Evolutionary conservation across 2,329 filamentous ascomycete genomes (phyloP).

Genomic region (Ascosphaera pollenicola): DNA sequence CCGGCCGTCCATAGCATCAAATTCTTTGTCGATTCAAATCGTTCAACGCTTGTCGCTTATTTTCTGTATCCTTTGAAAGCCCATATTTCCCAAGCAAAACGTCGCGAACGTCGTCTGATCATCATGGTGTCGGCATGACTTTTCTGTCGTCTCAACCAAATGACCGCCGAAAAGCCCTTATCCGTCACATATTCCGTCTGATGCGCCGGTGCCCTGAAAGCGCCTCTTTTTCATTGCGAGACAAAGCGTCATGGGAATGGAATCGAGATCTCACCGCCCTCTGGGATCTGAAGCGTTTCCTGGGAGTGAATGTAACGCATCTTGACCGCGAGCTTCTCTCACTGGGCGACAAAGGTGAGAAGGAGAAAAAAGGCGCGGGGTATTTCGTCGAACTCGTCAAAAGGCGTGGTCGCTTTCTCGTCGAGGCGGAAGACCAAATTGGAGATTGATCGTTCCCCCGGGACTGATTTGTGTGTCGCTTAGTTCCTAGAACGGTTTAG

Average conservation of each 20-base stretch:
- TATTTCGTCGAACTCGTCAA: slow-evolving; percentile 10
- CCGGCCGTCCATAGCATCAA: not conserved
- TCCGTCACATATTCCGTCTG: not conserved
- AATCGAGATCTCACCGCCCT: slow-evolving; percentile 65
- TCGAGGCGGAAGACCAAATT: slow-evolving; percentile 16
- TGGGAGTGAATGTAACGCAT: slow-evolving; percentile 99
- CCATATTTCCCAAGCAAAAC: too few relatives aligned
- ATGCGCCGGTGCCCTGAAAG: not conserved
- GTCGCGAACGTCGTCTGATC: too few relatives aligned
- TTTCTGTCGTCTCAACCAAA: too few relatives aligned
- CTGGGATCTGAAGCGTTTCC: slow-evolving; percentile 86
- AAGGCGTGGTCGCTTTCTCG: slow-evolving; percentile 12
- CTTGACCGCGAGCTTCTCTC: slow-evolving; percentile 33
- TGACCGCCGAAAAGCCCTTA: too few relatives aligned
- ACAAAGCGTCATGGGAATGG: not conserved
- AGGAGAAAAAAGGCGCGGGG: slow-evolving; percentile 2
- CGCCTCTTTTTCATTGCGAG: too few relatives aligned
- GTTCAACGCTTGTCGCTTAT: too few relatives aligned
- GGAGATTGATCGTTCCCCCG: slow-evolving; percentile 16
- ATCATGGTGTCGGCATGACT: too few relatives aligned
- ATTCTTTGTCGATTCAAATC: not conserved
- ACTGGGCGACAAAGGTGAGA: slow-evolving; percentile 4
- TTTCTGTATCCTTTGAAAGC: too few relatives aligned
- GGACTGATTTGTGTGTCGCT: slow-evolving; percentile 22
- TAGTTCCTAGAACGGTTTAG: slow-evolving; percentile 14